Conservation (phyloP, 176 grass and related monocot species). For the Triticum turgidum region DNA sequence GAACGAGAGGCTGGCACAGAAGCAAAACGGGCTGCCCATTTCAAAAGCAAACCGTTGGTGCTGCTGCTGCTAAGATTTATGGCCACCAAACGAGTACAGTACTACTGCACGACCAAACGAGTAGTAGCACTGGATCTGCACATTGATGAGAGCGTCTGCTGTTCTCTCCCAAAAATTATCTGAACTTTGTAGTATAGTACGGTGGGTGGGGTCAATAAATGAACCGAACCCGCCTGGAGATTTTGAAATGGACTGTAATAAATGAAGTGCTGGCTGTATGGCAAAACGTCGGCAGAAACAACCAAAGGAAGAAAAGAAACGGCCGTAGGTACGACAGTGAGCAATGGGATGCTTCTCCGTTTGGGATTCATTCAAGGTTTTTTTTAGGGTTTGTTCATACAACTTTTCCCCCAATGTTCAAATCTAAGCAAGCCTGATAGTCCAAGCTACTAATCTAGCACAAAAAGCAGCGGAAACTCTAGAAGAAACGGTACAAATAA, state of each 20-base stretch:
- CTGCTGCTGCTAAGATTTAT: not conserved
- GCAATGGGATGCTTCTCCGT: not conserved
- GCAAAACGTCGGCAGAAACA: conserved; percentile 14
- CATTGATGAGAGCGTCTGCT: not conserved
- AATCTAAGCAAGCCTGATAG: not conserved
- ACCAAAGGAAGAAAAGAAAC: conserved; percentile 1
- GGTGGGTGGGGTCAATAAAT: conserved; percentile 5
- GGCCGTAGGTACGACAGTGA: not conserved
- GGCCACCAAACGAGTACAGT: not conserved
- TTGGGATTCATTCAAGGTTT: not conserved
- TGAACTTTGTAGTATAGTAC: not conserved
- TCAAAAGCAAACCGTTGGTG: conserved; percentile 30
- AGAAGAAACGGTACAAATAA: not conserved
- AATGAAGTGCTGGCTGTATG: not conserved
- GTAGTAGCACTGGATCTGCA: not conserved
- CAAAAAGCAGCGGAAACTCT: not conserved
- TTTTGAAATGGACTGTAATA: not conserved
- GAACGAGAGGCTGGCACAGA: not conserved
- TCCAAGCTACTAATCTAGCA: not conserved
- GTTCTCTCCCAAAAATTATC: not conserved
- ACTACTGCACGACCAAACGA: no score
- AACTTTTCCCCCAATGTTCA: conserved; percentile 9
- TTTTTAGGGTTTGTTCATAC: not conserved
- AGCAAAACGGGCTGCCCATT: conserved; percentile 9
- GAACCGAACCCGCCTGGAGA: not conserved